These are phyloP conservation scores for Nicotiana sylvestris DNA, from an alignment of 257 asterid species.

Conservation along the genomic window DNA sequence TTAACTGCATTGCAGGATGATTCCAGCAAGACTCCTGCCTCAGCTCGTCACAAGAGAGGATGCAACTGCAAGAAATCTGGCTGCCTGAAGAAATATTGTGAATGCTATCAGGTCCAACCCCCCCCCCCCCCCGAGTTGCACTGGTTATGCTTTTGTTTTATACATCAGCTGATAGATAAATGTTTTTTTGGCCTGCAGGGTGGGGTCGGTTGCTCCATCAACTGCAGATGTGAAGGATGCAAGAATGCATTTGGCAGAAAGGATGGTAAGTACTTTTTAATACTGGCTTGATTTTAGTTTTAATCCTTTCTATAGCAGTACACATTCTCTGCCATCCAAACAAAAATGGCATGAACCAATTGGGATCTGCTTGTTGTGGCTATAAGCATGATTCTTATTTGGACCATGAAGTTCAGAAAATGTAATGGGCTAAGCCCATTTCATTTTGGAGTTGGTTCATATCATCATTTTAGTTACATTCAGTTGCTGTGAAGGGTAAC, in stretches of 20 bases:
- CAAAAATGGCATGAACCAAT: not conserved
- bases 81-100: constrained; percentile 93
- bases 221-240: constrained; percentile 96
- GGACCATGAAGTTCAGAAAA: not conserved
- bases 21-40: constrained; percentile 88
- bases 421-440: not conserved
- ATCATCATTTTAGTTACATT: not conserved
- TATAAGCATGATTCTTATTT: not conserved
- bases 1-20: constrained; percentile 45
- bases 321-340: not conserved
- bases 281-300: not conserved
- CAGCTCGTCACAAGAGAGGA: constrained; percentile 98
- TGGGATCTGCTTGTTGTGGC: not conserved
- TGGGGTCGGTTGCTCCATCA: constrained; percentile 92
- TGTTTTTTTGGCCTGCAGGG: constrained; percentile 42
- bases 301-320: not conserved
- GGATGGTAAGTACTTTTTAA: constrained; percentile 51
- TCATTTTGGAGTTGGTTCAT: not conserved
- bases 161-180: constrained; percentile 26
- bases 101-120: constrained; percentile 99
- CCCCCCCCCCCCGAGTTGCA: not conserved
- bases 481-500: not conserved
- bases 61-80: constrained; percentile 98
- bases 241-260: constrained; percentile 86
- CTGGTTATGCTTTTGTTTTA: not conserved